A percentile compares a stretch with the other conserved stretches of the same genome.
Conservation (phyloP, 2,329 filamentous ascomycete genomes). For the Penicillium sp. region DNA sequence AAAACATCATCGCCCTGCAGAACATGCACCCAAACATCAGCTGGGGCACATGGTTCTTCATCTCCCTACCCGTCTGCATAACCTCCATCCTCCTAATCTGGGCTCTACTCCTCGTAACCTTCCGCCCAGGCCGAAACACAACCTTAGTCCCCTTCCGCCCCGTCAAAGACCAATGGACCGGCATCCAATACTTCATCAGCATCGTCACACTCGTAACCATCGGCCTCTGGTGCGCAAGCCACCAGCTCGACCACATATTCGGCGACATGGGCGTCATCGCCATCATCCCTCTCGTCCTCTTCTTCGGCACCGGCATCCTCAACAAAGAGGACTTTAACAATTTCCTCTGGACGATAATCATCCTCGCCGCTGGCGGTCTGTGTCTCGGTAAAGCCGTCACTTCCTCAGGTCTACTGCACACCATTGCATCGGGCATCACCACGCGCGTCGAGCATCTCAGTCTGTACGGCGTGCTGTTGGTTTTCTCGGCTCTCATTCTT, state of each 20-base stretch:
- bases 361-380: conserved; percentile 87
- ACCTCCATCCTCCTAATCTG: conserved; percentile 86
- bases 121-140: conserved; percentile 78
- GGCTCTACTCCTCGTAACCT: conserved; percentile 77
- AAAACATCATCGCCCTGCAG: conserved; percentile 93
- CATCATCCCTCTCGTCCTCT: conserved; percentile 90
- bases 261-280: conserved; percentile 98
- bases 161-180: conserved; percentile 81
- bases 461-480: conserved; percentile 78
- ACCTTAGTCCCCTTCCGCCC: conserved; percentile 88
- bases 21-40: conserved; percentile 91
- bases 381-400: conserved; percentile 92
- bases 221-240: conserved; percentile 83
- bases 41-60: conserved; percentile 97
- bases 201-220: conserved; percentile 81
- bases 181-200: conserved; percentile 89
- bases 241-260: conserved; percentile 81
- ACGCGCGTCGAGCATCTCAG: conserved; percentile 69
- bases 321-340: conserved; percentile 99
- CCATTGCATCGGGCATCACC: conserved; percentile 76
- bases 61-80: conserved; percentile 87
- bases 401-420: conserved; percentile 85
- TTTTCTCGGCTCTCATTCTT: conserved; percentile 78
- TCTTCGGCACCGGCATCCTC: conserved; percentile 93
- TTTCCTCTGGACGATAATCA: conserved; percentile 99